These are phyloP conservation scores for Candida oleophila DNA, from an alignment of 805 yeast species.

Conservation along the genomic window DNA sequence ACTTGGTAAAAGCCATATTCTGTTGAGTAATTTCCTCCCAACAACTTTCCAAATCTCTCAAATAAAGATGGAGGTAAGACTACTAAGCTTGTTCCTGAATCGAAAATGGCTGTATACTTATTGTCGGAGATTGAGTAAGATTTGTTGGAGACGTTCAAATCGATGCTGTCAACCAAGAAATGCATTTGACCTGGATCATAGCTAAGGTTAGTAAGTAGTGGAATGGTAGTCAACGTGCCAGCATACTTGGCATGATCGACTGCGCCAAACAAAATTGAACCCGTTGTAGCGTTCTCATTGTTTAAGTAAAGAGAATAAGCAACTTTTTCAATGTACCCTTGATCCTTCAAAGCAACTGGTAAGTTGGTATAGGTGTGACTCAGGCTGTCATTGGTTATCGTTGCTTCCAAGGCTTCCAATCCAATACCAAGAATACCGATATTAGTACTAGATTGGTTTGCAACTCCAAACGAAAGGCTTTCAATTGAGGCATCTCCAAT, in stretches of 20 bases:
- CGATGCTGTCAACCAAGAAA: neutral
- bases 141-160: neutral
- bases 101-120: neutral
- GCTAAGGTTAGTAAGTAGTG: slow-evolving; percentile 22
- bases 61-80: neutral
- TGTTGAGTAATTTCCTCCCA: slow-evolving; percentile 14
- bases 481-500: slow-evolving; percentile 50
- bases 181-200: neutral
- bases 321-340: slow-evolving; percentile 31
- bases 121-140: neutral
- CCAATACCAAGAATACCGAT: slow-evolving; percentile 79
- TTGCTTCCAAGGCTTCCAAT: slow-evolving; percentile 63
- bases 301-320: slow-evolving; percentile 39
- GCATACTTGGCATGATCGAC: slow-evolving; percentile 41
- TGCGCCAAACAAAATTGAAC: slow-evolving; percentile 42
- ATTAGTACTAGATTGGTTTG: slow-evolving; percentile 58
- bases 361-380: slow-evolving; percentile 31
- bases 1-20: slow-evolving; percentile 45
- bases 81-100: slow-evolving; percentile 27
- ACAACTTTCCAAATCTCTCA: neutral
- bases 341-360: slow-evolving; percentile 30
- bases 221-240: slow-evolving; percentile 32
- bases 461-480: slow-evolving; percentile 70
- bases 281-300: slow-evolving; percentile 20
- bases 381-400: slow-evolving; percentile 20